Evolutionary conservation across 805 yeast species (phyloP), one percentile per base, ranked within the genome.

Genomic region (Starmerella stellata): DNA sequence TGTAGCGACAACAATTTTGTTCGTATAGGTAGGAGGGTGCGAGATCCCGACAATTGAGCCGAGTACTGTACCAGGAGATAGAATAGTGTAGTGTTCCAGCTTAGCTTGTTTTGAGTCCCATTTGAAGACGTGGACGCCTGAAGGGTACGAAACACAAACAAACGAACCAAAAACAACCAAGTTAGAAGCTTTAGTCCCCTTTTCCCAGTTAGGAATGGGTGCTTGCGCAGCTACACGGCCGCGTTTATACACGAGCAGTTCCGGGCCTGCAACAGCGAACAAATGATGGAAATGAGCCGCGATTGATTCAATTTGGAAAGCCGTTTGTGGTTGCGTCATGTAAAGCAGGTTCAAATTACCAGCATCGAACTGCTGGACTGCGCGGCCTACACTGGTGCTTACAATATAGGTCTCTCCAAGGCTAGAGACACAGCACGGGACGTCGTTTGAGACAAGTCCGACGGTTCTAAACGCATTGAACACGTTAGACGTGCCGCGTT

Each of bases 21-120:
- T 90, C 52, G 92, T 58, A 54, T 87, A 85, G 0, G 99, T 87
- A 23, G 95, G 85, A 36, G 87, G 76, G 56, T 90, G 99, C 9
- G 72, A 52, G 16, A 78, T 47, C 32, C 74, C 75, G 9, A 77
- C 75, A 15, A 90, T 67, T 5, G 65, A 67, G 18, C 93, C 95
- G 46, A 78, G 75, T 14, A 75, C 57, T n/a, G 66, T 58, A 21
- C 75, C 70, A 36, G 73, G 53, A 32, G 61, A 58, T 37, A 85
- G 57, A 14, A 74, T 63, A 4, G 93, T 73, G 57, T 83, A 77
- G 39, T 68, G 66, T 48, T 72, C 78, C n/a, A 75, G 67, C 16
- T 71, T 73, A 55, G 58, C 59, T 56, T 65, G 71, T 28, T 52
- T 49, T 4, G 62, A 52, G 28, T 51, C 41, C 52, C 70, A 70